Conservation (phyloP, 2,329 filamentous ascomycete species). For the Hypoxylon sp. region DNA sequence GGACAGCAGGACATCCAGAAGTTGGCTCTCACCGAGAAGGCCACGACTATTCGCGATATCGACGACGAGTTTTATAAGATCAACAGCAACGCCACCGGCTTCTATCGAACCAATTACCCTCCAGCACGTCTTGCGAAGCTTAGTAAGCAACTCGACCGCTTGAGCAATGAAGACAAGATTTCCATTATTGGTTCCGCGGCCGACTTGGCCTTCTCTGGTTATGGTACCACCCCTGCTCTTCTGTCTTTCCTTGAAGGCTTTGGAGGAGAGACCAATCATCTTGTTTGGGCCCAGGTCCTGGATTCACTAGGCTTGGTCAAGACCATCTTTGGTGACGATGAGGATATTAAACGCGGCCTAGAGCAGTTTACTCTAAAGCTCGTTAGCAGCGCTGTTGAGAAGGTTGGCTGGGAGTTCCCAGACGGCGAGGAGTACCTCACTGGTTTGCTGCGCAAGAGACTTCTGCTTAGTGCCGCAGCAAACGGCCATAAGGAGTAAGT, state of each 20-base stretch:
- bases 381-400: conserved; percentile 79
- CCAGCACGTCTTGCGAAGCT: conserved; percentile 86
- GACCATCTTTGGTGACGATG: conserved; percentile 86
- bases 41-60: conserved; percentile 81
- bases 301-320: conserved; percentile 82
- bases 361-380: conserved; percentile 85
- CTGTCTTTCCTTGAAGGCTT: conserved; percentile 90
- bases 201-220: conserved; percentile 88
- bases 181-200: conserved; percentile 91
- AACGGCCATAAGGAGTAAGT: conserved; percentile 81
- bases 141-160: conserved; percentile 79
- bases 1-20: conserved; percentile 73
- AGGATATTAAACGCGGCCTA: conserved; percentile 78
- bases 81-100: conserved; percentile 90
- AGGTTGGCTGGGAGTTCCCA: conserved; percentile 89
- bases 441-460: conserved; percentile 84
- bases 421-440: conserved; percentile 84
- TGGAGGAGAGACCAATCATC: conserved; percentile 82
- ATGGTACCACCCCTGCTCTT: conserved; percentile 84
- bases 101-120: conserved; percentile 93
- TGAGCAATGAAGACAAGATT: conserved; percentile 92
- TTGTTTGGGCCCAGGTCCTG: conserved; percentile 91
- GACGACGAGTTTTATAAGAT: conserved; percentile 91
- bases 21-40: conserved; percentile 80
- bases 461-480: conserved; percentile 81